phyloP scores from a whole-genome alignment of 148 eudicot species.

The Vaccinium vitisidaea region DNA sequence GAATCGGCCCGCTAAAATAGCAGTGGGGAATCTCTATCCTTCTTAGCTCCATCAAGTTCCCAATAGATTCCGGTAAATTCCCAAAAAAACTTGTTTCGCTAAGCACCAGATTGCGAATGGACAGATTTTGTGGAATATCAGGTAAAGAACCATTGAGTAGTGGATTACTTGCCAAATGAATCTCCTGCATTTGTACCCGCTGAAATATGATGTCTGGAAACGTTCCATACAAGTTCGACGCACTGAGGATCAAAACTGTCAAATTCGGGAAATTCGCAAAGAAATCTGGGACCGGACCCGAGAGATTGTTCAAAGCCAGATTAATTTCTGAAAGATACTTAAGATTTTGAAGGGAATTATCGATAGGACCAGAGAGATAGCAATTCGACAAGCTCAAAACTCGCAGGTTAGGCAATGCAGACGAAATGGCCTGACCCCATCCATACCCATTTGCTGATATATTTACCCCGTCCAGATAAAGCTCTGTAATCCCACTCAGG shows the following conservation, averaged over 20 bases:
- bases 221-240: constrained; percentile 3
- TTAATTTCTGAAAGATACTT: constrained; percentile 1
- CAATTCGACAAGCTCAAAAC: constrained; percentile 24
- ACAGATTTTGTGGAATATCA: no score
- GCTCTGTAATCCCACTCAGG: constrained; percentile 6
- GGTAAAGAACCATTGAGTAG: no score
- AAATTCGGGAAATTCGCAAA: constrained; percentile 11
- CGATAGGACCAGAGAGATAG: constrained; percentile 17
- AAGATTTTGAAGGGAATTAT: constrained; percentile 8
- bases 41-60: no score
- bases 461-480: constrained; percentile 15
- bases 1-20: no score
- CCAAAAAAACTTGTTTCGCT: no score
- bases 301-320: constrained; percentile 4
- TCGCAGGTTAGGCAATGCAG: constrained; percentile 19
- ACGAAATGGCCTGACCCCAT: constrained; percentile 19
- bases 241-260: constrained; percentile 4
- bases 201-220: constrained; percentile 14
- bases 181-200: background rate
- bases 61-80: no score
- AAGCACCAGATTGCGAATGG: no score
- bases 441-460: constrained; percentile 1
- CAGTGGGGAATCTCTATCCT: no score
- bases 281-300: constrained; percentile 9
- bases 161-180: constrained; percentile 19